Conservation (phyloP, 495 filamentous ascomycete species). For the Neurospora hispaniola region DNA sequence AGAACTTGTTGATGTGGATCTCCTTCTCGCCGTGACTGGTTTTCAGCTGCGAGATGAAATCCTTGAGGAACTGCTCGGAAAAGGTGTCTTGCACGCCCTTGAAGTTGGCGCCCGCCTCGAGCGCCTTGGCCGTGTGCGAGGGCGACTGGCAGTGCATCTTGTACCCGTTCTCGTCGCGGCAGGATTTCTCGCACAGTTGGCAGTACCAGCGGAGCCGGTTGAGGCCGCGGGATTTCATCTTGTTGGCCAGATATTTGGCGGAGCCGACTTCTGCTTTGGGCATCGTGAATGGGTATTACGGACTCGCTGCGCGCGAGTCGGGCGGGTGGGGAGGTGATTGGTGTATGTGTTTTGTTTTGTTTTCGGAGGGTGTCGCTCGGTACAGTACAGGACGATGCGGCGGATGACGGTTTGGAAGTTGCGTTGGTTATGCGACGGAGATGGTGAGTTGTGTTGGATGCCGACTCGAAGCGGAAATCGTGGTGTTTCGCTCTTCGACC, state of each 20-base stretch:
- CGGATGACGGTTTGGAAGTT: not conserved
- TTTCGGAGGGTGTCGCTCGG: not conserved
- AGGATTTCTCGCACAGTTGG: slow-evolving; percentile 52
- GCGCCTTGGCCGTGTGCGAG: slow-evolving; percentile 74
- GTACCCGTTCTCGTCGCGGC: slow-evolving; percentile 64
- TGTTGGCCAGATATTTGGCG: slow-evolving; percentile 77
- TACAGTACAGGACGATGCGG: not conserved
- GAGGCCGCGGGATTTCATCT: slow-evolving; percentile 81
- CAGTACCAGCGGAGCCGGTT: slow-evolving; percentile 82
- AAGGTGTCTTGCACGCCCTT: slow-evolving; percentile 64
- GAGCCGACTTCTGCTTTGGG: slow-evolving; percentile 82
- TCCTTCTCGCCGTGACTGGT: slow-evolving; percentile 81
- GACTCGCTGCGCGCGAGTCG: slow-evolving; percentile 18
- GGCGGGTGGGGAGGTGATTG: slow-evolving; percentile 4
- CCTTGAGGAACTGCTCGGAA: slow-evolving; percentile 62
- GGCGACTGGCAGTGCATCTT: slow-evolving; percentile 75
- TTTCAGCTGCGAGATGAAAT: slow-evolving; percentile 65
- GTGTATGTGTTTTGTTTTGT: not conserved
- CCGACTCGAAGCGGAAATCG: not conserved
- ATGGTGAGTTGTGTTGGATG: not conserved
- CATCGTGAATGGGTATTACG: slow-evolving; percentile 47
- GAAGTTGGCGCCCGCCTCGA: slow-evolving; percentile 74
- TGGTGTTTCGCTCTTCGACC: not conserved
- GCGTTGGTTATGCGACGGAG: not conserved
- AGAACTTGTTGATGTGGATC: slow-evolving; percentile 81